Base-by-base conservation (phyloP, 768 basidiomycete species). In the Phlegmacium glaucopus region DNA sequence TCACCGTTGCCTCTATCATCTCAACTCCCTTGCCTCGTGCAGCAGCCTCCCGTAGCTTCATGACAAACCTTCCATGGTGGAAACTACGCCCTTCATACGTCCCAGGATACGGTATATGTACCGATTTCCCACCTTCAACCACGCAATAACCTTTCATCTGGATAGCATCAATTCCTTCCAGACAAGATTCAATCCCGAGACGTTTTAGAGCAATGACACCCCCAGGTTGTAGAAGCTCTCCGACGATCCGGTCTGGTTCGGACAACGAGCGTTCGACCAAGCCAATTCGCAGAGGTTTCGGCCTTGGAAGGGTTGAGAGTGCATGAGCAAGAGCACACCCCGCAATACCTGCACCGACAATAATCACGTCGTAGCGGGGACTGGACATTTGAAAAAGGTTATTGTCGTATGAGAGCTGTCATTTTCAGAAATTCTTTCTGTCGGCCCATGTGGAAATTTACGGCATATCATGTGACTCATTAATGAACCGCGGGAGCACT, bases 231-330 rank as follows among this genome's bases (percentile, higher is more conserved):
- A 99, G 72, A 1, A 98, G 82, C 65, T 99, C 96, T 18, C 96
- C 96, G 28, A 98, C 96, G 55, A 99, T 98, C 13, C 96, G 80
- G 74, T 98, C 93, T 0, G 96, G 96, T 63, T 92, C 88, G 0
- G 86, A 77, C 4, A 98, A 77, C 11, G 94, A 95, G 9, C 95
- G 84, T 66, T 99, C 96, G 46, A 99, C 73, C 0, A 97, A 70
- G 13, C 86, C 86, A 54, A 97, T 84, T 16, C 83, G 79, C 15
- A 93, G 78, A 11, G 86, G 86, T 44, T 70, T 70, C 15, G 65
- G 41, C 35, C 80, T 73, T 2, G 77, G 72, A 9, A 78, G 58
- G 1, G 76, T 73, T 4, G 91, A 82, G 35, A 99, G 85, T 0
- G 87, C 86, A 61, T 91, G 84, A 6, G 94, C 93, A 39, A 99